Conservation (phyloP, 768 basidiomycete species). For the Tricholoma terreum region DNA sequence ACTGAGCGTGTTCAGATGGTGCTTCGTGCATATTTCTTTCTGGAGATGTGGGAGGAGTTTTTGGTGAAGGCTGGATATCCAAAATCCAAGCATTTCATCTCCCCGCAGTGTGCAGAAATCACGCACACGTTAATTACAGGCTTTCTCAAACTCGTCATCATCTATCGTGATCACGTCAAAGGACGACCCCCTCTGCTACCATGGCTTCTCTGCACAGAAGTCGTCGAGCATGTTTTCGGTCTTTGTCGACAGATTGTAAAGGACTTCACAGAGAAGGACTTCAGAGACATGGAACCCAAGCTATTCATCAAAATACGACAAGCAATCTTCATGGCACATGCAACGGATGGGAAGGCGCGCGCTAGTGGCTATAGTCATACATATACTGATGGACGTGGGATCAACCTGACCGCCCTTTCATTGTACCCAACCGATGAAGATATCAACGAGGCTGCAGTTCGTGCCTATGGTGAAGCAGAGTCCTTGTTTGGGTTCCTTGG, state of each 20-base stretch:
- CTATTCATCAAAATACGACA: conserved; percentile 21
- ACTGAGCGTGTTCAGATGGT: conserved; percentile 25
- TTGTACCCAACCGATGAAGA: conserved; percentile 21
- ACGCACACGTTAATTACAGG: conserved; percentile 28
- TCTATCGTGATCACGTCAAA: conserved; percentile 31
- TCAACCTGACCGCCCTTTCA: conserved; percentile 16
- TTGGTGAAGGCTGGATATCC: conserved; percentile 17
- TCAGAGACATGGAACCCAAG: conserved; percentile 26
- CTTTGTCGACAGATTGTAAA: conserved; percentile 23
- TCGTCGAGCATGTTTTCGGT: conserved; percentile 35
- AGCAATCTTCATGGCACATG: conserved; percentile 10
- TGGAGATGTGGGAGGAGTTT: conserved; percentile 27
- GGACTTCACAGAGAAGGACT: conserved; percentile 34
- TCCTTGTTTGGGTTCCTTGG: conserved; percentile 19
- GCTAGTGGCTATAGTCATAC: conserved; percentile 27
- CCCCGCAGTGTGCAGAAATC: conserved; percentile 32
- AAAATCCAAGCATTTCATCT: conserved; percentile 25
- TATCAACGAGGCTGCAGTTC: conserved; percentile 13
- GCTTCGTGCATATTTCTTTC: conserved; percentile 29
- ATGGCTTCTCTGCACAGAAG: conserved; percentile 29
- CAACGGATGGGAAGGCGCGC: conserved; percentile 14
- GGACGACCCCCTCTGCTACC: conserved; percentile 13
- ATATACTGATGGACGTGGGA: conserved; percentile 19
- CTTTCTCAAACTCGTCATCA: conserved; percentile 25
- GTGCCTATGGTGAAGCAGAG: conserved; percentile 20